phyloP scores from a whole-genome alignment of 2,329 filamentous ascomycete species.

The Verticillium albo-atrum region DNA sequence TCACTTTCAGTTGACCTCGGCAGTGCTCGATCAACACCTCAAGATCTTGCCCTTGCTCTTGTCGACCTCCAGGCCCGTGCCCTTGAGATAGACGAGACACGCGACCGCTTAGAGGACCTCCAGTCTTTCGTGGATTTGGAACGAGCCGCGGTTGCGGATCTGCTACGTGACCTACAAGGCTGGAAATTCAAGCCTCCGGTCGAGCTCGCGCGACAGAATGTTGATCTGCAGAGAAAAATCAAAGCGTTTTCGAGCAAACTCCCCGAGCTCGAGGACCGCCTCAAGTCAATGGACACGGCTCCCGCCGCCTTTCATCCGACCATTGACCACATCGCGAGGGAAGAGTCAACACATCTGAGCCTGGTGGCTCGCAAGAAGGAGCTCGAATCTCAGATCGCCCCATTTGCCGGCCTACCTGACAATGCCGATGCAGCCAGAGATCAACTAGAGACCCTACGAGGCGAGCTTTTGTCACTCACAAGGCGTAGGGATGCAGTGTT shows the following conservation, averaged over 20 bases:
- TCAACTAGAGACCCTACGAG: slow-evolving; percentile 65
- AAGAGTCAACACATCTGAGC: slow-evolving; percentile 54
- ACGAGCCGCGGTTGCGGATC: slow-evolving; percentile 28
- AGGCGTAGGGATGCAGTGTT: slow-evolving; percentile 68
- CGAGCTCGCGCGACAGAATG: slow-evolving; percentile 64
- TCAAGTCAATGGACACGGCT: slow-evolving; percentile 33
- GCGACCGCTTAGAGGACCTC: slow-evolving; percentile 50
- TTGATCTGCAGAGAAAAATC: slow-evolving; percentile 66
- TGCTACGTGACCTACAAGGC: slow-evolving; percentile 38
- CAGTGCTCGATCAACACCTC: slow-evolving; percentile 41
- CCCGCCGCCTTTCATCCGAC: slow-evolving; percentile 35
- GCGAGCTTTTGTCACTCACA: slow-evolving; percentile 57
- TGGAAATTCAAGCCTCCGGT: slow-evolving; percentile 49
- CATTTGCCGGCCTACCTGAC: slow-evolving; percentile 69
- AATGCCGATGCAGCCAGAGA: slow-evolving; percentile 63
- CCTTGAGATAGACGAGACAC: slow-evolving; percentile 51
- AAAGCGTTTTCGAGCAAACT: slow-evolving; percentile 64
- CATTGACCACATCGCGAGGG: slow-evolving; percentile 52
- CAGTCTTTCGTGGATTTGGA: slow-evolving; percentile 51
- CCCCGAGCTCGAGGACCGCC: slow-evolving; percentile 59
- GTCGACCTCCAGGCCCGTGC: slow-evolving; percentile 51
- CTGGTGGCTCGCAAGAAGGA: slow-evolving; percentile 54
- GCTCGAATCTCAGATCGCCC: slow-evolving; percentile 57
- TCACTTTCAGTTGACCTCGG: slow-evolving; percentile 45
- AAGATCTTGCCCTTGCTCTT: slow-evolving; percentile 46